Evolutionary conservation across 164 flowering plant species (phyloP).

Genomic region (Cinnamomum micranthum): DNA sequence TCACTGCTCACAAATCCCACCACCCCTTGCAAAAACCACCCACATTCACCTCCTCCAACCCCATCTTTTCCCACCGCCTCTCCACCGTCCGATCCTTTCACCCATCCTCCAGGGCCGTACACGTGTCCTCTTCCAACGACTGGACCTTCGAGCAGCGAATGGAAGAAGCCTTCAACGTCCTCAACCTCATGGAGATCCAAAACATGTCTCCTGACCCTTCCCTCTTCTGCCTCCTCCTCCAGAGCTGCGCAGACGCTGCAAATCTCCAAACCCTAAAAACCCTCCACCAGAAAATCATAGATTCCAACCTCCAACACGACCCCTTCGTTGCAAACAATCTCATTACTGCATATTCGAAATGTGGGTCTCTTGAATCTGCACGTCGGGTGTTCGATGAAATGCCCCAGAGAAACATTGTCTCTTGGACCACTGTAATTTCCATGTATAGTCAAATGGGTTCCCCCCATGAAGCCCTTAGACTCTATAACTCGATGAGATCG

Average conservation of each 20-base stretch:
- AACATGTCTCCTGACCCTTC: constrained; percentile 23
- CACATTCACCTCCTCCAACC: neutral
- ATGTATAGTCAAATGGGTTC: constrained; percentile 36
- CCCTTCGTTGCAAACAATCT: constrained; percentile 26
- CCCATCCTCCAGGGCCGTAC: constrained; percentile 2
- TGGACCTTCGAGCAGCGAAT: constrained; percentile 30
- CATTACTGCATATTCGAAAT: constrained; percentile 42
- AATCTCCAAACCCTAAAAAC: constrained; percentile 21
- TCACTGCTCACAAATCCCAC: constrained; percentile 2
- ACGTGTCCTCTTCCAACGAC: constrained; percentile 6
- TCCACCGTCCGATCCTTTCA: constrained; percentile 2
- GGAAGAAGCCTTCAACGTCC: constrained; percentile 25
- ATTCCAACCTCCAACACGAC: constrained; percentile 14
- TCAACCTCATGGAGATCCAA: constrained; percentile 27
- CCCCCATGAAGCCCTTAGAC: constrained; percentile 26
- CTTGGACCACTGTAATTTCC: constrained; percentile 54
- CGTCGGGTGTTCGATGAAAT: constrained; percentile 33
- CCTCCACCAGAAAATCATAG: constrained; percentile 20
- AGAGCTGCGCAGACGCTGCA: constrained; percentile 21
- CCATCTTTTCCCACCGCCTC: neutral
- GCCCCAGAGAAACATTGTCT: constrained; percentile 31
- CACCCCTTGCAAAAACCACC: constrained; percentile 8
- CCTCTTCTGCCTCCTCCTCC: constrained; percentile 25
- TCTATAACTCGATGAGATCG: constrained; percentile 9
- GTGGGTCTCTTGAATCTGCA: constrained; percentile 30